Percentiles rank a stretch among this genome's conserved stretches.
These are phyloP conservation scores for Gloeophyllum trabeum DNA, from an alignment of 768 basidiomycete genomes.

Conservation along the genomic window DNA sequence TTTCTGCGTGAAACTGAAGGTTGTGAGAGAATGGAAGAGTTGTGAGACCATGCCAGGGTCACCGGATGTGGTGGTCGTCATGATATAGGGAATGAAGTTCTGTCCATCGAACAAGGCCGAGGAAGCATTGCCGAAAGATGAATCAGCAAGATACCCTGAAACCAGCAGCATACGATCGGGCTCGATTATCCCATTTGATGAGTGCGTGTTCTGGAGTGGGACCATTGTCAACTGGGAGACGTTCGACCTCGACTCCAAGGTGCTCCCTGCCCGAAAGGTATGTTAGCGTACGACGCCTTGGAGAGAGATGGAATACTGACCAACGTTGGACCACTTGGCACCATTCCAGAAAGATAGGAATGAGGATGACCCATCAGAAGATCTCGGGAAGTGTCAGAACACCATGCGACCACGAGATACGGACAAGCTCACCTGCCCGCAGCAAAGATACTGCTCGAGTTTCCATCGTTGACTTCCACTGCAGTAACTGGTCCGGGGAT, in stretches of 20 bases:
- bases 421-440: conserved; percentile 62
- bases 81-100: conserved; percentile 71
- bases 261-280: conserved; percentile 24
- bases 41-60: conserved; percentile 59
- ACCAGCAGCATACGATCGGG: conserved; percentile 84
- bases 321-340: conserved; percentile 54
- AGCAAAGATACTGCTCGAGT: conserved; percentile 78
- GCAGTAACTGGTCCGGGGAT: conserved; percentile 90
- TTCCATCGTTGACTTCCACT: conserved; percentile 71
- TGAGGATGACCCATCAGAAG: conserved; percentile 45
- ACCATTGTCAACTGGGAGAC: conserved; percentile 86
- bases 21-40: conserved; percentile 73
- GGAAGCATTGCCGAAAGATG: conserved; percentile 69
- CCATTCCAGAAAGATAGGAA: conserved; percentile 89
- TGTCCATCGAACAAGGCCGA: conserved; percentile 83
- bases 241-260: conserved; percentile 42
- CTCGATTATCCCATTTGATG: conserved; percentile 60
- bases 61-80: conserved; percentile 55
- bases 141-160: conserved; percentile 64
- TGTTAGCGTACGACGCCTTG: conserved; percentile 16
- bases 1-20: conserved; percentile 62
- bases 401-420: not conserved
- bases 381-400: conserved; percentile 19
- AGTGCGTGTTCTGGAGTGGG: conserved; percentile 71
- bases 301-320: too few species aligned